phyloP scores from a whole-genome alignment of 768 basidiomycete species.

The Suillus ampliporus region DNA sequence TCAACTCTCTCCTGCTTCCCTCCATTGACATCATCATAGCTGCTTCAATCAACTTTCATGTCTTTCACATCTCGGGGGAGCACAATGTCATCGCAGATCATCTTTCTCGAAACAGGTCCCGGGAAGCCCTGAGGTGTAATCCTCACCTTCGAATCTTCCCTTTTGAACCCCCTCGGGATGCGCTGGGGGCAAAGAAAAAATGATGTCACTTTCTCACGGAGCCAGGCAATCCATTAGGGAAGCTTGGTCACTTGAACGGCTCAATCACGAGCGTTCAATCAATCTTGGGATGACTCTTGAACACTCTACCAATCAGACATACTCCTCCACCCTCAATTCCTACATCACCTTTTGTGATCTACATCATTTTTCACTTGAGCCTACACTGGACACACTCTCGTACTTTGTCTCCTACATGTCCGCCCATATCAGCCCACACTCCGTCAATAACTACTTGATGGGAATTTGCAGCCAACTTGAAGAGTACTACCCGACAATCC shows the following conservation, averaged over 20 bases:
- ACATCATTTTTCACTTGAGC: constrained; percentile 42
- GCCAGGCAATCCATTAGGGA: constrained; percentile 15
- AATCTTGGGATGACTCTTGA: constrained; percentile 39
- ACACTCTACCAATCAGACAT: constrained; percentile 25
- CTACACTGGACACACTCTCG: constrained; percentile 30
- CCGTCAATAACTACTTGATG: constrained; percentile 28
- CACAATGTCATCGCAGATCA: constrained; percentile 31
- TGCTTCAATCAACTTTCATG: constrained; percentile 23
- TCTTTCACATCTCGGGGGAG: constrained; percentile 29
- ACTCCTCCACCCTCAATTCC: constrained; percentile 42
- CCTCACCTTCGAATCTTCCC: background rate
- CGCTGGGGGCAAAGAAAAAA: constrained; percentile 30
- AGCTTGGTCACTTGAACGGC: constrained; percentile 42
- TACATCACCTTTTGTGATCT: constrained; percentile 41
- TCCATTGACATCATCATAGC: constrained; percentile 22
- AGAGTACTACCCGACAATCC: constrained; percentile 24
- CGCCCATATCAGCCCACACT: constrained; percentile 25
- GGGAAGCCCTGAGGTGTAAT: too few species aligned
- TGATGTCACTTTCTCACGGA: background rate
- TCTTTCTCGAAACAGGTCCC: too few species aligned
- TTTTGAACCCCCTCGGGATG: constrained; percentile 29
- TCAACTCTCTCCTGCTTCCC: constrained; percentile 32
- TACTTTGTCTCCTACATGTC: constrained; percentile 20
- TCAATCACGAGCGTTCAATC: constrained; percentile 38
- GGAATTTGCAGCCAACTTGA: constrained; percentile 30